These are phyloP conservation scores for Paecilomyces fulvus DNA, from an alignment of 2,329 filamentous ascomycete species.

Conservation along the genomic window DNA sequence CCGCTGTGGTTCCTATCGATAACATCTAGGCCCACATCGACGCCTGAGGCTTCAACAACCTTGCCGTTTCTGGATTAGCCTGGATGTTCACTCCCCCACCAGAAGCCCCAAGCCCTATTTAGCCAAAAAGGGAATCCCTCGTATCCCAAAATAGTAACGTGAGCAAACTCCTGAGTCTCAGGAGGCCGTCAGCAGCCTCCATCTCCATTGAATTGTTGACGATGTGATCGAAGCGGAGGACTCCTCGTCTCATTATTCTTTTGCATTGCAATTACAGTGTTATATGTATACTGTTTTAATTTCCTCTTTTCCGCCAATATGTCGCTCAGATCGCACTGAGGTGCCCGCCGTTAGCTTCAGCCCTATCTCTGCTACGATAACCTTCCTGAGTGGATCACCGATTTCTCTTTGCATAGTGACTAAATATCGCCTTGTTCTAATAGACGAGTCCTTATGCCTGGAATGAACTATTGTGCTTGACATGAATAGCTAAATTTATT, in stretches of 20 bases:
- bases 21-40: no score
- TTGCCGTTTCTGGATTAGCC: slow-evolving; percentile 1
- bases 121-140: slow-evolving; percentile 5
- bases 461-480: not conserved
- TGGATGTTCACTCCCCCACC: slow-evolving; percentile 17
- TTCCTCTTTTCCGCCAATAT: not conserved
- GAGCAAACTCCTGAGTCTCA: slow-evolving; percentile 4
- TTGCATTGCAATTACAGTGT: not conserved
- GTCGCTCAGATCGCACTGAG: not conserved
- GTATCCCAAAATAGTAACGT: not conserved
- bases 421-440: not conserved
- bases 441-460: not conserved
- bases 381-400: not conserved
- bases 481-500: not conserved
- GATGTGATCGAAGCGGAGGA: no score
- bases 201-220: no score
- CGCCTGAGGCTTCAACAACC: not conserved
- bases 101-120: slow-evolving; percentile 16
- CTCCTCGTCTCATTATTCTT: no score
- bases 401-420: not conserved
- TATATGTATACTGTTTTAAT: not conserved
- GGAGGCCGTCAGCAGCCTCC: not conserved
- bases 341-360: not conserved
- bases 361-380: not conserved
- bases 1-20: no score